These are phyloP conservation scores for Metschnikowia matae DNA, from an alignment of 805 yeast species.

Conservation along the genomic window DNA sequence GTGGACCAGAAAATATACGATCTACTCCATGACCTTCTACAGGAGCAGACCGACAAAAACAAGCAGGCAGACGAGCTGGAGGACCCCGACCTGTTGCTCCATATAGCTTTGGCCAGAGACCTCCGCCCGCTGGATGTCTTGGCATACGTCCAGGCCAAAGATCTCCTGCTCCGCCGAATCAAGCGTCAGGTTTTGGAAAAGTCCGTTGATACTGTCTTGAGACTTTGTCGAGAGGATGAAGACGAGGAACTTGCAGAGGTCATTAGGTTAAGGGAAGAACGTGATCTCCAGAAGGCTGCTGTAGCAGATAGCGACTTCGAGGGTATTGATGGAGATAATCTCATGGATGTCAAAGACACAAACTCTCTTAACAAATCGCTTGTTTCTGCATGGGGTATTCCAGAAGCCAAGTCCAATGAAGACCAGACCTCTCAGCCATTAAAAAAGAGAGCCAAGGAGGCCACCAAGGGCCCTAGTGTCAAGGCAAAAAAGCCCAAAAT, in stretches of 20 bases:
- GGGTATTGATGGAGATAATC: conserved; percentile 37
- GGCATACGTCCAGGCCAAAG: conserved; percentile 60
- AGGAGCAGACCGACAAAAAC: conserved; percentile 51
- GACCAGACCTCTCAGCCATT: conserved; percentile 27
- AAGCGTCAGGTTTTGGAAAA: conserved; percentile 62
- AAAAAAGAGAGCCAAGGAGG: conserved; percentile 52
- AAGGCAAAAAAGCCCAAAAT: conserved; percentile 38
- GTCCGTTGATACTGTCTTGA: conserved; percentile 57
- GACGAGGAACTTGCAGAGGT: conserved; percentile 47
- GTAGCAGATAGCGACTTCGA: conserved; percentile 39
- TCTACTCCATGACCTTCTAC: conserved; percentile 53
- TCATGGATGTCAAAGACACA: conserved; percentile 57
- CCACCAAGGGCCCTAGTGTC: conserved; percentile 23
- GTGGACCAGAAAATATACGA: conserved; percentile 56
- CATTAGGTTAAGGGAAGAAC: conserved; percentile 15
- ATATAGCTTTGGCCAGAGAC: conserved; percentile 60
- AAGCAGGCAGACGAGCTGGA: conserved; percentile 24
- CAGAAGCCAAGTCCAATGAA: conserved; percentile 8
- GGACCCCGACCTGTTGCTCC: conserved; percentile 33
- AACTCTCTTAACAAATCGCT: conserved; percentile 77
- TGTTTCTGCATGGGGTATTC: conserved; percentile 60
- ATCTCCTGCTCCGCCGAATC: conserved; percentile 62
- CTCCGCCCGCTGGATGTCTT: conserved; percentile 48
- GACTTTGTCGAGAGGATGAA: conserved; percentile 56
- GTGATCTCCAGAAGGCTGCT: conserved; percentile 18